Base-by-base conservation (phyloP, 2,329 filamentous ascomycete species). In the Madurella mycetomatis region DNA sequence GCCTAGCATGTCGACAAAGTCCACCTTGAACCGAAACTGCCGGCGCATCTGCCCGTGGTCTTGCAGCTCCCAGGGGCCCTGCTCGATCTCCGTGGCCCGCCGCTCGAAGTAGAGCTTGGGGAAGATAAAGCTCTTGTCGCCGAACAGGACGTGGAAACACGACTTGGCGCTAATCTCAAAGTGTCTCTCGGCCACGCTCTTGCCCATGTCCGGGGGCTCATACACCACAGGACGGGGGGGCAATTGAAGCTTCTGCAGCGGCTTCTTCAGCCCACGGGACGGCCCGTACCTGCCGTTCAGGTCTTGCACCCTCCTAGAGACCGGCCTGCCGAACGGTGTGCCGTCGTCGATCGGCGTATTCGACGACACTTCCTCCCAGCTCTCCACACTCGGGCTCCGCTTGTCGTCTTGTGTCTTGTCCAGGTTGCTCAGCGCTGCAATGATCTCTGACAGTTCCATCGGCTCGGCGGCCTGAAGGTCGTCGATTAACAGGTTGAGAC, bases 101-200 rank as follows among this genome's bases (percentile, higher is more conserved):
- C 88, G 82, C 68, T 95, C 90, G 67, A 90, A 87, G 68, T 96
- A 92, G 31, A 97, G 77, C 65, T 92, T 85, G 64, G 94, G 90
- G 72, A 96, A 99, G 40, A 97, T 86, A 34, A 92, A 90, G 68
- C 90, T 95, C 73, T 92, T 95, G 70, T 99, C 94, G 39, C 94
- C 94, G 70, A 97, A 99, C 49, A 99, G 80, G 15, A 97, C 89
- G 66, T 97, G 92, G 70, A 97, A 99, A 54, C 96, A 84, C 0
- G 90, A 90, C 70, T 99, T 97, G 45, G 94, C 87, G 59, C 90
- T 95, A 57, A 97, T 86, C 61, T 95, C 88, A 68, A 95, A 96
- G 60, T 90, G 82, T 57, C 88, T 84, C 68, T 95, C 89, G 1
- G 88, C 83, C 8, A 86, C 86, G 61, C 87, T 80, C 60, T 82